Evolutionary conservation across 176 grass and related monocot genomes (phyloP), one percentile per base, ranked within the genome.

Genomic region (Ampelocalamus luodianensis): DNA sequence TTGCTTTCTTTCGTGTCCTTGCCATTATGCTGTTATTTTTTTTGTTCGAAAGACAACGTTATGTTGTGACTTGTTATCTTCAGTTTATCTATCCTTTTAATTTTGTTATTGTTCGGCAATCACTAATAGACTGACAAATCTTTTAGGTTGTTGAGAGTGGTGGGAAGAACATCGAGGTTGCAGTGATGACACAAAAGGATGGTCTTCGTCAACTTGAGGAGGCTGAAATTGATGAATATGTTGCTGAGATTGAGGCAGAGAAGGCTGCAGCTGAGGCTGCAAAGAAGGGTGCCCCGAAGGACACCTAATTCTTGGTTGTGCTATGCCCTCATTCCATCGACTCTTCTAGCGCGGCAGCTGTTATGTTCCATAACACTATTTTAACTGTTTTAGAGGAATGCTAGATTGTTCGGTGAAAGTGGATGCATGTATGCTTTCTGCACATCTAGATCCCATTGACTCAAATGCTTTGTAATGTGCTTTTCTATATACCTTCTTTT

Each of bases 211-310:
- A 92, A 86, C 85, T 95, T 2, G 89, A 98, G 56, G 93, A 95
- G 71, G 68, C 90, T 64, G 81, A 94, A 78, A 90, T 93, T 43
- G 91, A 95, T 69, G 91, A 88, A 65, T 93, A 93, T 63, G 93
- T 94, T 89, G 93, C 91, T 14, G 93, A 92, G 74, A 90, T 95
- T 46, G 93, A 95, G 81, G 93, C 84, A 32, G 91, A 98, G 85
- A 94, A 98, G 84, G 91, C 93, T 43, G 93, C 96, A 54, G 96
- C 96, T 3, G 96, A 90, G 71, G 89, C 93, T 87, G 88, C 90
- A 43, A 95, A 92, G 93, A 92, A 95, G 61, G 88, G 86, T 71
- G 84, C 74, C 59, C 58, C 48, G 0, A 89, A 82, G 79, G 89
- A 89, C 37, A 74, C 85, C n/a, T 98, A 76, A 85, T 72, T 40